phyloP scores from a whole-genome alignment of 495 filamentous ascomycete genomes.

The Bryoglossum gracile region DNA sequence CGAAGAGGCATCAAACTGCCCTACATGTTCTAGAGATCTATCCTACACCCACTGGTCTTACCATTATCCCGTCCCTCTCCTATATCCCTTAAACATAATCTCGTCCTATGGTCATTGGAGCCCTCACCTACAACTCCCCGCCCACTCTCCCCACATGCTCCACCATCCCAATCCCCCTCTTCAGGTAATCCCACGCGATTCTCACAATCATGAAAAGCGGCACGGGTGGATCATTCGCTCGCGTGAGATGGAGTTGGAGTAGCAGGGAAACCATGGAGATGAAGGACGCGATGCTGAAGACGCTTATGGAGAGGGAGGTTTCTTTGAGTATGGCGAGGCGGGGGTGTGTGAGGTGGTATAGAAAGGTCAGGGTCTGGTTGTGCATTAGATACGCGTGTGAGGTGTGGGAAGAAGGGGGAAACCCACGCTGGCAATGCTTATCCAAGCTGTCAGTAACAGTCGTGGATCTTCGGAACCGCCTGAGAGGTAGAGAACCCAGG shows the following conservation, averaged over 20 bases:
- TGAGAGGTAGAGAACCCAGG: conserved; percentile 68
- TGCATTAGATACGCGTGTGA: not conserved
- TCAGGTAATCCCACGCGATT: conserved; percentile 17
- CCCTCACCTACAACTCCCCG: conserved; percentile 25
- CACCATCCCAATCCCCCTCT: conserved; percentile 13
- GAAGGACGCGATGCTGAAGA: conserved; percentile 70
- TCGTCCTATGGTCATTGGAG: too few relatives aligned
- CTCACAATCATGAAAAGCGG: conserved; percentile 51
- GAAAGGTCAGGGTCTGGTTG: conserved; percentile 59
- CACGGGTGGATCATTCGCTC: conserved; percentile 55
- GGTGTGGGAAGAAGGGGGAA: not conserved
- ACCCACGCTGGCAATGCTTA: conserved; percentile 61
- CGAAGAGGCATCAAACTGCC: too few relatives aligned
- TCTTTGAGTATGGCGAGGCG: conserved; percentile 77
- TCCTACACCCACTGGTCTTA: too few relatives aligned
- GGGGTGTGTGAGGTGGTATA: conserved; percentile 76
- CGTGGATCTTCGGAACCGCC: conserved; percentile 69
- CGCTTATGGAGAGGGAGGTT: conserved; percentile 66
- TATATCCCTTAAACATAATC: too few relatives aligned
- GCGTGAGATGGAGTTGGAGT: conserved; percentile 58
- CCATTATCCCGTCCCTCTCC: too few relatives aligned
- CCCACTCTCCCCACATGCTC: conserved; percentile 25
- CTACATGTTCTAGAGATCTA: too few relatives aligned
- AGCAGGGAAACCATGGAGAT: conserved; percentile 66
- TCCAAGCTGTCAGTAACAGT: conserved; percentile 77